A percentile compares a stretch with the other conserved stretches of the same genome.
Evolutionary conservation across 108 stramenopile species (phyloP).

Genomic region (Mediolabrus comicus): DNA sequence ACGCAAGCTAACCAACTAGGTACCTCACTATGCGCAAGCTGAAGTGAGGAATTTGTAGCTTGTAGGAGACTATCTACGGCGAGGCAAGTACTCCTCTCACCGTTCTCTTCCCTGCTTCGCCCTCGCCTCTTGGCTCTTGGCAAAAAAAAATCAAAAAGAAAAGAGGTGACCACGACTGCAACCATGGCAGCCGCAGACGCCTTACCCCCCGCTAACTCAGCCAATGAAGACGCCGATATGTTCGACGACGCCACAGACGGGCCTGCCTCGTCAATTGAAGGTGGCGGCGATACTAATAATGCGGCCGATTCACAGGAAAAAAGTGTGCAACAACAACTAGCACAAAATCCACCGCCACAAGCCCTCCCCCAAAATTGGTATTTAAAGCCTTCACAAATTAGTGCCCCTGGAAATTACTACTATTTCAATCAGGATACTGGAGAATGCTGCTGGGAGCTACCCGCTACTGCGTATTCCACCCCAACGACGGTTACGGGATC

Average conservation of each 20-base stretch:
- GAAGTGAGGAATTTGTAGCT: too few relatives aligned
- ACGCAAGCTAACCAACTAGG: too few relatives aligned
- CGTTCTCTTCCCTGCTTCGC: too few relatives aligned
- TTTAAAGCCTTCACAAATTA: constrained; percentile 37
- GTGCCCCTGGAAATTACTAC: constrained; percentile 61
- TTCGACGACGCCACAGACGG: not conserved
- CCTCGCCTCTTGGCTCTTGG: too few relatives aligned
- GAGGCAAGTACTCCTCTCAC: too few relatives aligned
- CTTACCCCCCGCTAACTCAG: not conserved
- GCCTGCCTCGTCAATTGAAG: not conserved
- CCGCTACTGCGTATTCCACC: constrained; percentile 3
- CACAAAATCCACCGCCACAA: constrained; percentile 46
- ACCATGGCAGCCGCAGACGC: not conserved
- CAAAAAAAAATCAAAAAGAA: too few relatives aligned
- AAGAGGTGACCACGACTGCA: too few relatives aligned
- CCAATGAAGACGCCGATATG: not conserved
- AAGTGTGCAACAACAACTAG: constrained; percentile 10
- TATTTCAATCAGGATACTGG: constrained; percentile 84
- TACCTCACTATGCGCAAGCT: too few relatives aligned
- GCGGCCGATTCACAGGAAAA: not conserved
- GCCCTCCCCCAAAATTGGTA: constrained; percentile 74
- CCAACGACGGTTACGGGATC: not conserved
- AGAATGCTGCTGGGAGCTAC: constrained; percentile 64
- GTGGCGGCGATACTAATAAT: not conserved
- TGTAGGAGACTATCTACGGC: too few relatives aligned